Conservation (phyloP, 257 asterid species). For the Solanum sejunctum region DNA sequence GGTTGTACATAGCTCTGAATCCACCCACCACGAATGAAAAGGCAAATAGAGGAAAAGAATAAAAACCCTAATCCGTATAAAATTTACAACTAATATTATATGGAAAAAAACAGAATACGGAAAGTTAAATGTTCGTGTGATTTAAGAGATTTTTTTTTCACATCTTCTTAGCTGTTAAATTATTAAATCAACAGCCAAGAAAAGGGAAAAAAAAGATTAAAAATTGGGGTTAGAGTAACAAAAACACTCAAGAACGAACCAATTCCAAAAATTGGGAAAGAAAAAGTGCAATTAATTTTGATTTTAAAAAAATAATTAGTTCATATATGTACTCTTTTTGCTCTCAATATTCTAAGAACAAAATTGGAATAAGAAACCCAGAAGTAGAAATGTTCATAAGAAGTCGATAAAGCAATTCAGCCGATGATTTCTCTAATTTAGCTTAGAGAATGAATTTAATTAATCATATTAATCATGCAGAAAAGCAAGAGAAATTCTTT, state of each 20-base stretch:
- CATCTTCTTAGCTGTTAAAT: not conserved
- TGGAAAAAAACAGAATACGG: not conserved
- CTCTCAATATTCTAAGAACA: not conserved
- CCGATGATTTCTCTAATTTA: not conserved
- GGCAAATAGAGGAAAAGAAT: constrained; percentile 8
- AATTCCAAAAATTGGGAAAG: not conserved
- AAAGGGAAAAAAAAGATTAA: not conserved
- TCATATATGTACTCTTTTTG: no score
- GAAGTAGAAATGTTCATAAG: not conserved
- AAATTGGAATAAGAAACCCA: not conserved
- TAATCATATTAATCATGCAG: not conserved
- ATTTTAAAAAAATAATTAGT: not conserved
- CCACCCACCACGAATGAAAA: constrained; percentile 7
- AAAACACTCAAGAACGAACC: not conserved
- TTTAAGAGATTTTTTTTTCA: constrained; percentile 33
- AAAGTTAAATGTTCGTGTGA: constrained; percentile 23
- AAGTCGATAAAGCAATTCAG: not conserved
- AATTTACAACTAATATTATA: not conserved
- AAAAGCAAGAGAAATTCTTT: not conserved
- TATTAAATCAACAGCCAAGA: constrained; percentile 8
- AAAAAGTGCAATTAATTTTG: not conserved
- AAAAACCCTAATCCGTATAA: constrained; percentile 18
- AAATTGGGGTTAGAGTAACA: not conserved
- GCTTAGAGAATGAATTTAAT: not conserved
- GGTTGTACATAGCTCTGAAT: constrained; percentile 15